Evolutionary conservation across 2,329 filamentous ascomycete species (phyloP).

Genomic region (Microcera coccophila): DNA sequence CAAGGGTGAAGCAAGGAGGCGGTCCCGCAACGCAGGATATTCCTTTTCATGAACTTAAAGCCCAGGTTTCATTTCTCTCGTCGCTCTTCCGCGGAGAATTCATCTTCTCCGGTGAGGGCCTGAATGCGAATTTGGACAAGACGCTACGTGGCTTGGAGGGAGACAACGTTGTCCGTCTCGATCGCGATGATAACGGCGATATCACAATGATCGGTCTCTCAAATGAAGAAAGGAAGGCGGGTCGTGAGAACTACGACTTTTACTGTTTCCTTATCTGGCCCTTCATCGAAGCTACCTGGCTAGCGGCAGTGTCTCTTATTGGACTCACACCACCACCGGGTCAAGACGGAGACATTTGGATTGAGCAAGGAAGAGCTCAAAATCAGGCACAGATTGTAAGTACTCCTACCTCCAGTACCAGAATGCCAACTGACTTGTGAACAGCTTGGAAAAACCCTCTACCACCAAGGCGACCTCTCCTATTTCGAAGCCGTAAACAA

Average conservation of each 20-base stretch:
- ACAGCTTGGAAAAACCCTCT: constrained; percentile 89
- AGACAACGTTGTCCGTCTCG: constrained; percentile 71
- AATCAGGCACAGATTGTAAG: constrained; percentile 75
- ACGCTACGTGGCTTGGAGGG: constrained; percentile 73
- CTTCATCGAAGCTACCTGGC: constrained; percentile 92
- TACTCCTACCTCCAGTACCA: constrained; percentile 8
- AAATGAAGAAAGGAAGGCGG: constrained; percentile 68
- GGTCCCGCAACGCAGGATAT: constrained; percentile 77
- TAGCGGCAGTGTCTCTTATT: constrained; percentile 83
- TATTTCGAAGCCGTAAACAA: constrained; percentile 99
- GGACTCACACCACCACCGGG: constrained; percentile 71
- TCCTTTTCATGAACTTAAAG: constrained; percentile 64
- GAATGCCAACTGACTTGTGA: background rate
- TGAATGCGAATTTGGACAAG: constrained; percentile 74
- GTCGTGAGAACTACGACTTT: constrained; percentile 94
- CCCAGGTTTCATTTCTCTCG: constrained; percentile 85
- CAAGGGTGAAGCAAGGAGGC: constrained; percentile 84
- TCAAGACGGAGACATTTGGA: constrained; percentile 65
- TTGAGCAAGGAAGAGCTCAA: constrained; percentile 73
- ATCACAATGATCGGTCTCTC: constrained; percentile 71
- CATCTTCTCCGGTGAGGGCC: constrained; percentile 86
- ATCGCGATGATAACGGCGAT: constrained; percentile 50
- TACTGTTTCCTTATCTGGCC: constrained; percentile 99
- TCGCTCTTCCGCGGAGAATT: constrained; percentile 95
- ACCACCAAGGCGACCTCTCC: constrained; percentile 92